These are phyloP conservation scores for Gaeumannomyces sp. DNA, from an alignment of 2,329 filamentous ascomycete species.

Conservation along the genomic window DNA sequence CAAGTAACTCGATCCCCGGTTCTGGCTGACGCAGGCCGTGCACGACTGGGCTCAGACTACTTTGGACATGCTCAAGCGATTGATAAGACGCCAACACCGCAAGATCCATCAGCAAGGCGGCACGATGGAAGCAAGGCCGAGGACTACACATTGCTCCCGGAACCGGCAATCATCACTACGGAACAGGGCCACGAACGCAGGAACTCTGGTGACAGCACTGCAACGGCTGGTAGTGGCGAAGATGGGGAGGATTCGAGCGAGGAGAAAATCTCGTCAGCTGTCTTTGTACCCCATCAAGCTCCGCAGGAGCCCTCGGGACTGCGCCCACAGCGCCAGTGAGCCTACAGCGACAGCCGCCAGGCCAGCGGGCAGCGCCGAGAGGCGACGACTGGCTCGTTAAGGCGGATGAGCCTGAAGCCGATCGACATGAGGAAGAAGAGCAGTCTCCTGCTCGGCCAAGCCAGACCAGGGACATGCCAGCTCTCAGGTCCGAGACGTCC, in stretches of 20 bases:
- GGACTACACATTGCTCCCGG: slow-evolving; percentile 10
- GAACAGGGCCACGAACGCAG: slow-evolving; percentile 22
- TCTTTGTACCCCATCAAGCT: slow-evolving; percentile 72
- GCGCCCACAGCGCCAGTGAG: neutral
- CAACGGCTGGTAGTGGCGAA: slow-evolving; percentile 33
- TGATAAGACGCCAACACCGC: neutral
- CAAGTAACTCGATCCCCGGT: neutral
- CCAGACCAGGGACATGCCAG: neutral
- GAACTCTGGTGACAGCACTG: slow-evolving; percentile 33
- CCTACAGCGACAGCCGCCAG: slow-evolving; percentile 1
- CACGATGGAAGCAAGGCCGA: neutral
- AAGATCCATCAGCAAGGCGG: neutral
- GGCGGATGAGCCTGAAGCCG: slow-evolving; percentile 43
- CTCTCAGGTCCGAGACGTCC: neutral
- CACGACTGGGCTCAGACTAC: slow-evolving; percentile 4
- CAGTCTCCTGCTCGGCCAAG: neutral
- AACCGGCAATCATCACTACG: slow-evolving; percentile 4
- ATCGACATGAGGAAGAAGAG: slow-evolving; percentile 13
- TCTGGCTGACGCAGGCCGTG: neutral
- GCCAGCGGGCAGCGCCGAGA: slow-evolving; percentile 1
- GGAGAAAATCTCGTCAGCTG: slow-evolving; percentile 80
- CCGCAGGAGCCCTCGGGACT: slow-evolving; percentile 18
- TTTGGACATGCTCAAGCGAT: slow-evolving; percentile 2
- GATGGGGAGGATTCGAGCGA: slow-evolving; percentile 62
- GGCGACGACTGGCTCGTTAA: slow-evolving; percentile 46